These are phyloP conservation scores for Botryotinia calthae DNA, from an alignment of 2,329 filamentous ascomycete species.

Conservation along the genomic window DNA sequence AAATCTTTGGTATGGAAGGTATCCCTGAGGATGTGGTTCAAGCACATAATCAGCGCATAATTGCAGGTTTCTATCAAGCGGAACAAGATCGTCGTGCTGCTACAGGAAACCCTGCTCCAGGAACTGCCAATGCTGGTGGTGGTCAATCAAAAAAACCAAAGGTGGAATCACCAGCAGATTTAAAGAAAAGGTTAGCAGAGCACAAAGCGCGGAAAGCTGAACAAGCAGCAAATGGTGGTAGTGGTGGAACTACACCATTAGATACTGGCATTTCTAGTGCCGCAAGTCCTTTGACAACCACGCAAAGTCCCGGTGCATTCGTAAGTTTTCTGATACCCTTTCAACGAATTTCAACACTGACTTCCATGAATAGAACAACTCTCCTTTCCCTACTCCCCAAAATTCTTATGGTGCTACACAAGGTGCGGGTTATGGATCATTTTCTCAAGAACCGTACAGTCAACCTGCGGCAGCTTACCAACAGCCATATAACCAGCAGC, in stretches of 20 bases:
- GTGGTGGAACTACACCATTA: slow-evolving; percentile 55
- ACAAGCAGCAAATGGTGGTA: slow-evolving; percentile 53
- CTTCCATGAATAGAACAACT: slow-evolving; percentile 33
- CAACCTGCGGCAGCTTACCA: slow-evolving; percentile 44
- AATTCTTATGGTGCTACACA: slow-evolving; percentile 33
- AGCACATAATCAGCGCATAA: slow-evolving; percentile 82
- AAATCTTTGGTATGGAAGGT: slow-evolving; percentile 98
- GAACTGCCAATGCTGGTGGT: slow-evolving; percentile 51
- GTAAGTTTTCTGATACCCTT: slow-evolving; percentile 48
- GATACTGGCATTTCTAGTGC: slow-evolving; percentile 34
- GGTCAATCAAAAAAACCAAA: slow-evolving; percentile 69
- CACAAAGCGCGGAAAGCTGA: slow-evolving; percentile 68
- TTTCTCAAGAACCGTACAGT: slow-evolving; percentile 39
- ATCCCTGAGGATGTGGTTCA: slow-evolving; percentile 82
- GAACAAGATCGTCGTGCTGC: slow-evolving; percentile 78
- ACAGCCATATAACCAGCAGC: slow-evolving; percentile 41
- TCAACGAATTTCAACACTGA: slow-evolving; percentile 21
- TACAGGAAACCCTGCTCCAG: slow-evolving; percentile 80
- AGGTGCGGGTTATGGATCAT: slow-evolving; percentile 39
- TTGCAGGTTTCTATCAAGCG: slow-evolving; percentile 79
- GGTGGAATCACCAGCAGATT: slow-evolving; percentile 70
- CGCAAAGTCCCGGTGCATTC: slow-evolving; percentile 52
- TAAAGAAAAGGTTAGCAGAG: slow-evolving; percentile 77
- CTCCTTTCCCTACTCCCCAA: slow-evolving; percentile 36
- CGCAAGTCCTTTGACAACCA: slow-evolving; percentile 48